Evolutionary conservation across 2,329 filamentous ascomycete species (phyloP).

Genomic region (Arachnopeziza araneosa): DNA sequence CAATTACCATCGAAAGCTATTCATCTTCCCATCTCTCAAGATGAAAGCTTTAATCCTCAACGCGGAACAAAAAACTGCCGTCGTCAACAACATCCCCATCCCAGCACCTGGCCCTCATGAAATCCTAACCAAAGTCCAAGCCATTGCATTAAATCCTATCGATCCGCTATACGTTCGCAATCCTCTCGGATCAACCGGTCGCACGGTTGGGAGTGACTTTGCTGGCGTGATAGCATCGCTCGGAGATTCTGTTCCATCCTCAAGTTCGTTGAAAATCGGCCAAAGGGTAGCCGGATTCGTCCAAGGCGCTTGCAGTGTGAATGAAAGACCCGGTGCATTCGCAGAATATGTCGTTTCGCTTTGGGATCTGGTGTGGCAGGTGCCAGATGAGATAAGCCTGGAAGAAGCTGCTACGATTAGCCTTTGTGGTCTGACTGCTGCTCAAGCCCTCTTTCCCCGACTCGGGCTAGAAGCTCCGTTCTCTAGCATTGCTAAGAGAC

Average conservation of each 20-base stretch:
- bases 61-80: neutral
- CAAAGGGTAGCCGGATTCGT: neutral
- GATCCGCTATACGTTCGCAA: neutral
- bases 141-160: neutral
- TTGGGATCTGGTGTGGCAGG: neutral
- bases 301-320: neutral
- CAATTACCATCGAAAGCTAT: neutral
- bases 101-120: neutral
- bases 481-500: neutral
- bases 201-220: neutral
- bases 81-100: neutral
- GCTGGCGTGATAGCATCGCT: neutral
- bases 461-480: neutral
- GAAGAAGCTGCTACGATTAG: neutral
- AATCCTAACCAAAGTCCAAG: neutral
- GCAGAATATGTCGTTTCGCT: neutral
- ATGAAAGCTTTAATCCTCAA: neutral
- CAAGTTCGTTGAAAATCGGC: neutral
- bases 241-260: neutral
- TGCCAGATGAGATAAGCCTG: neutral
- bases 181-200: neutral
- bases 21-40: neutral
- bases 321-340: neutral
- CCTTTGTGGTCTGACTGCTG: neutral
- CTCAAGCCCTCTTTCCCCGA: neutral